These are phyloP conservation scores for Fusarium xyrophilum DNA, from an alignment of 2,329 filamentous ascomycete species.

Conservation along the genomic window DNA sequence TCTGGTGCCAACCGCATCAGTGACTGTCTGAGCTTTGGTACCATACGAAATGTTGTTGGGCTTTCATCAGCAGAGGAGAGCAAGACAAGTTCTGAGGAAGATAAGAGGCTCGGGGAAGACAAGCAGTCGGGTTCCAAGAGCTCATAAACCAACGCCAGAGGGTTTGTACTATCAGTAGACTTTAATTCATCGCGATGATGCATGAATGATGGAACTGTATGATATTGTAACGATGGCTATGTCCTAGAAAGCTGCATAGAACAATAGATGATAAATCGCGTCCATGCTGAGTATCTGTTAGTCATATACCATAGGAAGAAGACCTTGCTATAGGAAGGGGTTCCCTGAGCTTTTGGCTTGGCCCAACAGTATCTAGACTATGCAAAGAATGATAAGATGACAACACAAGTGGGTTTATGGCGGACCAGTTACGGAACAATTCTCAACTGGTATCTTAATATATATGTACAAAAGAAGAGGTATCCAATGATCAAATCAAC, in stretches of 20 bases:
- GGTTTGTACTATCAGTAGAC: not conserved
- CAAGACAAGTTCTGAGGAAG: constrained; percentile 16
- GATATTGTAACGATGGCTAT: constrained; percentile 34
- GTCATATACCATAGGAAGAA: too few species aligned
- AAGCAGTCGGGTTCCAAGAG: constrained; percentile 24
- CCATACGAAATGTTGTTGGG: constrained; percentile 71
- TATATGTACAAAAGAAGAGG: constrained; percentile 23
- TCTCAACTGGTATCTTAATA: constrained; percentile 14
- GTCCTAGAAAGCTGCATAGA: constrained; percentile 20
- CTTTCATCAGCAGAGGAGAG: constrained; percentile 50
- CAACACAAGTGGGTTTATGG: not conserved
- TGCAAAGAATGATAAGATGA: not conserved
- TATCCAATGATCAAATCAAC: not conserved
- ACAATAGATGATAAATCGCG: not conserved
- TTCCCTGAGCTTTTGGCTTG: too few species aligned
- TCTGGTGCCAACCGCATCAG: constrained; percentile 78
- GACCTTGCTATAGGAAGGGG: too few species aligned
- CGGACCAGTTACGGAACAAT: not conserved
- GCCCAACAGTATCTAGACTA: not conserved
- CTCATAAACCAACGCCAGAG: not conserved
- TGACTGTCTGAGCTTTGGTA: constrained; percentile 90
- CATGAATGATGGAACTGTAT: constrained; percentile 37
- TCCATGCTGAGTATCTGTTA: not conserved
- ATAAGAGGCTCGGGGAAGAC: constrained; percentile 33
- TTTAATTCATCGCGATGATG: constrained; percentile 15